Percentiles rank a stretch among this genome's conserved stretches.
These are phyloP conservation scores for Periconia sp. DNA, from an alignment of 2,329 filamentous ascomycete species.

Conservation along the genomic window DNA sequence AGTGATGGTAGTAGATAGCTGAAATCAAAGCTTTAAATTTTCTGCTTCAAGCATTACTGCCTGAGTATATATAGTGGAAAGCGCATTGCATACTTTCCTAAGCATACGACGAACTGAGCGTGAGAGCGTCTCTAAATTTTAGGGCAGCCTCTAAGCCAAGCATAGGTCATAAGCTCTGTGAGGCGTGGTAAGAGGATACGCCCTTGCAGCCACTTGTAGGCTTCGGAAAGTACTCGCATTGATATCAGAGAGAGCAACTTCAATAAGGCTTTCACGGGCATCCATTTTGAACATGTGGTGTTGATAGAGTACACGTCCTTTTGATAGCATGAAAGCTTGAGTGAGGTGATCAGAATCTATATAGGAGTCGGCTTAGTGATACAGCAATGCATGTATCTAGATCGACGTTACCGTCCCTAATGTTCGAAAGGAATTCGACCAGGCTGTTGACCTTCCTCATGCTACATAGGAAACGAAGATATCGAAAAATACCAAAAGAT, in stretches of 20 bases:
- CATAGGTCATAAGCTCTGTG: constrained; percentile 13
- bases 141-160: constrained; percentile 13
- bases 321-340: neutral
- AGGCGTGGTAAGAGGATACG: constrained; percentile 10
- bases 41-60: constrained; percentile 10
- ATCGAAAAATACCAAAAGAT: no score
- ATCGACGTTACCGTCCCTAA: no score
- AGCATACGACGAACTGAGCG: constrained; percentile 7
- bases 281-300: constrained; percentile 11
- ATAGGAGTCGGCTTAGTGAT: constrained; percentile 5
- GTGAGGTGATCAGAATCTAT: no score
- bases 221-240: constrained; percentile 16
- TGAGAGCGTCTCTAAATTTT: constrained; percentile 9
- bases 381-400: no score
- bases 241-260: constrained; percentile 14
- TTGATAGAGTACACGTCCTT: neutral
- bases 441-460: no score
- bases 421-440: no score
- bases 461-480: no score
- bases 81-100: constrained; percentile 15
- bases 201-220: constrained; percentile 9
- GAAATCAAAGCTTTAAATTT: constrained; percentile 14
- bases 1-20: constrained; percentile 9
- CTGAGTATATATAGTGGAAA: constrained; percentile 10
- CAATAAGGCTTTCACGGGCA: constrained; percentile 12